Evolutionary conservation across 768 basidiomycete genomes (phyloP).

Genomic region (Trametes coccinea): DNA sequence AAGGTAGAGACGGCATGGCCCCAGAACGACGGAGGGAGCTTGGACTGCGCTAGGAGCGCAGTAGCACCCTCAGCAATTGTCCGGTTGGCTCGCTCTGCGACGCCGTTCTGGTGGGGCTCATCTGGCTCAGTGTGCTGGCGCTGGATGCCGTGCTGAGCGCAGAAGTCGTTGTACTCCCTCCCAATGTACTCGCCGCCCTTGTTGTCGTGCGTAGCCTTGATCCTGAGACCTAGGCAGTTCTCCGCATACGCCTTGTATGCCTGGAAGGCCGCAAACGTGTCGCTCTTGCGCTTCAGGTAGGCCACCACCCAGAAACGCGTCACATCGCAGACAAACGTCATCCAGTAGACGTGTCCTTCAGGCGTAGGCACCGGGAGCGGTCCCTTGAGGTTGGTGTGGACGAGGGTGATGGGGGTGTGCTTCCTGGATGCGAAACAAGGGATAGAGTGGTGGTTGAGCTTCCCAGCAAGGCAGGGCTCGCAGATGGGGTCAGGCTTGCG

Average conservation of each 20-base stretch:
- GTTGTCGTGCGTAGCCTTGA: slow-evolving; percentile 28
- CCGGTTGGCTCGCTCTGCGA: slow-evolving; percentile 21
- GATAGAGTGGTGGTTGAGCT: too few relatives aligned
- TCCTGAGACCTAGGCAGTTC: slow-evolving; percentile 22
- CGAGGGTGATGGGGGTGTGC: too few relatives aligned
- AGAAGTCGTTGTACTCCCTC: slow-evolving; percentile 21
- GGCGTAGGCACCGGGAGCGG: too few relatives aligned
- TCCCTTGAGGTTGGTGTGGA: too few relatives aligned
- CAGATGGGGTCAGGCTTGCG: too few relatives aligned
- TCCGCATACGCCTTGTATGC: slow-evolving; percentile 19
- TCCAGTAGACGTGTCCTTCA: too few relatives aligned
- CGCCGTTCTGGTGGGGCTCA: slow-evolving; percentile 25
- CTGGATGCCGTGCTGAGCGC: slow-evolving; percentile 21
- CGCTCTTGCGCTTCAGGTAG: too few relatives aligned
- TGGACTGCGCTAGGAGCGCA: slow-evolving; percentile 7
- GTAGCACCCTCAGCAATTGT: slow-evolving; percentile 8
- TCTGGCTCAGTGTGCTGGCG: slow-evolving; percentile 21
- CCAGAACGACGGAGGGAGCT: slow-evolving; percentile 11
- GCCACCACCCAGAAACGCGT: too few relatives aligned
- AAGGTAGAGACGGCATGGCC: neutral
- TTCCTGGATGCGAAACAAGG: too few relatives aligned
- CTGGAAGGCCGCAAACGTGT: slow-evolving; percentile 3
- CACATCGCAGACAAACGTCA: too few relatives aligned
- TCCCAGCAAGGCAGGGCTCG: too few relatives aligned
- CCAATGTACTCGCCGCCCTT: slow-evolving; percentile 33